Evolutionary conservation across 2,329 filamentous ascomycete species (phyloP).

Genomic region (Trichoderma breve): DNA sequence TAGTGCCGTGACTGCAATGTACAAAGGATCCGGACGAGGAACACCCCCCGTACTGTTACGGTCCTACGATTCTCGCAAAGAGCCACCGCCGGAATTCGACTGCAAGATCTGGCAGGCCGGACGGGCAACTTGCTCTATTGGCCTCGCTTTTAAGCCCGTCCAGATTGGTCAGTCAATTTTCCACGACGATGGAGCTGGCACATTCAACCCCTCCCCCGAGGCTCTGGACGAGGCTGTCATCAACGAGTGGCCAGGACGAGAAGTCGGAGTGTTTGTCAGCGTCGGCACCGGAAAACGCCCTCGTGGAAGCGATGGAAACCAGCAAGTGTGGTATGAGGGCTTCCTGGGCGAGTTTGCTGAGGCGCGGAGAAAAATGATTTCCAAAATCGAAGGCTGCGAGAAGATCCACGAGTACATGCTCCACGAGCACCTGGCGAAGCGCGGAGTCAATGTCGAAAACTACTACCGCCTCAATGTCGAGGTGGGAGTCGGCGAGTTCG

Average conservation of each 20-base stretch:
- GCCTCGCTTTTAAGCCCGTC: constrained; percentile 92
- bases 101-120: constrained; percentile 98
- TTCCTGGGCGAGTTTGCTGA: constrained; percentile 93
- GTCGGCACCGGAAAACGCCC: constrained; percentile 89
- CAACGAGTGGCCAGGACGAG: constrained; percentile 93
- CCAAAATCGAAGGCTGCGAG: constrained; percentile 95
- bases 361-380: constrained; percentile 76
- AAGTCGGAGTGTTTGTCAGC: constrained; percentile 88
- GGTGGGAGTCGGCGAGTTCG: constrained; percentile 92
- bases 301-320: constrained; percentile 62
- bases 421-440: constrained; percentile 70
- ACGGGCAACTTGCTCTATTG: constrained; percentile 87
- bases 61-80: constrained; percentile 92
- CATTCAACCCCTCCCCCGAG: constrained; percentile 85
- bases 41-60: constrained; percentile 72
- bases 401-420: constrained; percentile 84
- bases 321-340: constrained; percentile 87
- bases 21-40: constrained; percentile 73
- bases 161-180: constrained; percentile 91
- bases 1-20: constrained; percentile 86
- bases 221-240: constrained; percentile 85
- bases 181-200: constrained; percentile 86
- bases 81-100: constrained; percentile 85
- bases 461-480: constrained; percentile 98
- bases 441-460: constrained; percentile 80